Evolutionary conservation across 805 yeast genomes (phyloP).

Genomic region (Myxozyma monticola): DNA sequence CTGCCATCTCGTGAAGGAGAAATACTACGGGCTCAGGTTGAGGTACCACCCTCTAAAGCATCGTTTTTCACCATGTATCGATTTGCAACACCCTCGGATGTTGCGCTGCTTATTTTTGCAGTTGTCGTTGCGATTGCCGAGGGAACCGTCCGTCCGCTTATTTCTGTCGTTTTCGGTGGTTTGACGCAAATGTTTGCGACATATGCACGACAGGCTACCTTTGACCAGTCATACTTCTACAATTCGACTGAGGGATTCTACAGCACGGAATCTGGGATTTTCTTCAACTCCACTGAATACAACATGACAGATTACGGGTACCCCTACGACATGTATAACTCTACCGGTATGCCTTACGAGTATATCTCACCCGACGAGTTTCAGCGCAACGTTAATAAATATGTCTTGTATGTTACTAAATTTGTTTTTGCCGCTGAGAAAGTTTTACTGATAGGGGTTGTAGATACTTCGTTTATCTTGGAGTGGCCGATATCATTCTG

Average conservation of each 20-base stretch:
- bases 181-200: constrained; percentile 20
- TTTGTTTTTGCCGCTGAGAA: not conserved
- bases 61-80: constrained; percentile 20
- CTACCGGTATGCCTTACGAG: constrained; percentile 5
- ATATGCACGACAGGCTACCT: constrained; percentile 31
- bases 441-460: not conserved
- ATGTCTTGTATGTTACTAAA: not conserved
- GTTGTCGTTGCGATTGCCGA: constrained; percentile 38
- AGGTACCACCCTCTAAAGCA: constrained; percentile 2
- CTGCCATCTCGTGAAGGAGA: constrained; percentile 18
- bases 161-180: constrained; percentile 19
- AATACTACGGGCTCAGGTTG: constrained; percentile 19
- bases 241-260: constrained; percentile 17
- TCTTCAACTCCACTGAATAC: not conserved
- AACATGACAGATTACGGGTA: constrained; percentile 5
- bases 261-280: constrained; percentile 3
- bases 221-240: constrained; percentile 5
- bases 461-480: constrained; percentile 18
- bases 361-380: constrained; percentile 33
- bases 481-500: constrained; percentile 17
- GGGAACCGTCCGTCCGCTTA: constrained; percentile 43
- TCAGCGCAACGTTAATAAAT: constrained; percentile 20
- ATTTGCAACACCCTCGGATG: constrained; percentile 20
- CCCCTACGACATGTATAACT: constrained; percentile 14
- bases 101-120: constrained; percentile 2